Evolutionary conservation across 169 alveolate genomes (phyloP).

Genomic region (Plasmodium malariae): DNA sequence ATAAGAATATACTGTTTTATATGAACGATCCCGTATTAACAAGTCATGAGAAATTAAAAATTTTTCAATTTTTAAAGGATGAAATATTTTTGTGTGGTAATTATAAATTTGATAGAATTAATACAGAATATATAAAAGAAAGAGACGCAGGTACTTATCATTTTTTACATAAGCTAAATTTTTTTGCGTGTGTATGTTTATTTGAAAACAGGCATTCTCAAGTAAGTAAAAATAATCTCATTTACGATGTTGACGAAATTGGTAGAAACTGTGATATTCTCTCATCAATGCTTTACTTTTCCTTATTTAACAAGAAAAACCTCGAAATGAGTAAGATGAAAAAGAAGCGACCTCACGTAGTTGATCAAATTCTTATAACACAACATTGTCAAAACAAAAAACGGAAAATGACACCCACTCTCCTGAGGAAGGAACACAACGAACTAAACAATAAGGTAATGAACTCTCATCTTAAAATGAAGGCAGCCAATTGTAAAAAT

Average conservation of each 20-base stretch:
- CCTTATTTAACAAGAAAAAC: slow-evolving; percentile 26
- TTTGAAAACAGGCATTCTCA: slow-evolving; percentile 40
- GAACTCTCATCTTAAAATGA: background rate
- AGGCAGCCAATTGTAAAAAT: background rate
- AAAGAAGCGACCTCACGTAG: background rate
- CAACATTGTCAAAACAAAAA: background rate
- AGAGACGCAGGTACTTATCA: slow-evolving; percentile 17
- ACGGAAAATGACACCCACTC: background rate
- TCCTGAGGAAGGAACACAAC: background rate
- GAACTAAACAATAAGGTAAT: background rate
- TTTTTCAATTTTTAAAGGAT: slow-evolving; percentile 59
- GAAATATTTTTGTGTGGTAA: slow-evolving; percentile 57
- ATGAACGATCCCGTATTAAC: slow-evolving; percentile 60
- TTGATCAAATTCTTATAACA: background rate
- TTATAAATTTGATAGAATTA: slow-evolving; percentile 31
- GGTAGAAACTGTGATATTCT: slow-evolving; percentile 27
- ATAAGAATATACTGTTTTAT: slow-evolving; percentile 24
- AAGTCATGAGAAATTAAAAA: slow-evolving; percentile 45
- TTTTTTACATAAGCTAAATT: slow-evolving; percentile 50
- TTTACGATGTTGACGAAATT: slow-evolving; percentile 34
- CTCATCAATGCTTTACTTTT: slow-evolving; percentile 58
- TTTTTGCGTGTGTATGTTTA: slow-evolving; percentile 49
- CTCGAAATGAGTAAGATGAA: background rate
- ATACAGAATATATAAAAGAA: slow-evolving; percentile 49
- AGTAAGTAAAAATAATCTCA: slow-evolving; percentile 36